Conservation (phyloP, 495 filamentous ascomycete species). For the Aspergillus asperescens region DNA sequence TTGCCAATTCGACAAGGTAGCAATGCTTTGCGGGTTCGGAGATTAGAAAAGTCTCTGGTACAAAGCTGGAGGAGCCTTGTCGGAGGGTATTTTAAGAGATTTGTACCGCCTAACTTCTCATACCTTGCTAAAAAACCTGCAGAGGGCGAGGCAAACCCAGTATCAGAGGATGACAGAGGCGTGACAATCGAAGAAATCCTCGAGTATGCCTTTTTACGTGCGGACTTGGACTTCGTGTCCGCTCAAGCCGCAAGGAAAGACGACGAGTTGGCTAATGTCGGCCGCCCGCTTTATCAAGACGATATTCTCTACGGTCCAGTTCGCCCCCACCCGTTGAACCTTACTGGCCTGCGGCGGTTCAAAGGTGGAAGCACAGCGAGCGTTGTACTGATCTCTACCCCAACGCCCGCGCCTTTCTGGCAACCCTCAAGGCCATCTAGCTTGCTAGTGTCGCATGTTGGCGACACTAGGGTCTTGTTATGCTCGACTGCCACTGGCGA, state of each 20-base stretch:
- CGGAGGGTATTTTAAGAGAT: slow-evolving; percentile 90
- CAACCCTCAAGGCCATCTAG: slow-evolving; percentile 79
- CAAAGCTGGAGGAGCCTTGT: slow-evolving; percentile 76
- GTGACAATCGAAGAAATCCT: slow-evolving; percentile 51
- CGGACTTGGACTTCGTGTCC: slow-evolving; percentile 87
- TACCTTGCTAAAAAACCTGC: slow-evolving; percentile 17
- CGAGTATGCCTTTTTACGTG: slow-evolving; percentile 85
- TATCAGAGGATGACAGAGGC: slow-evolving; percentile 9
- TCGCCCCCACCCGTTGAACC: slow-evolving; percentile 48
- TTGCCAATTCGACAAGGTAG: slow-evolving; percentile 39
- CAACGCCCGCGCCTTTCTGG: slow-evolving; percentile 90
- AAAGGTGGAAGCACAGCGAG: slow-evolving; percentile 89
- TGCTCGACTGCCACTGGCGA: slow-evolving; percentile 74
- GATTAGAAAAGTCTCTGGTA: slow-evolving; percentile 63
- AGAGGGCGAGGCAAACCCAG: slow-evolving; percentile 13
- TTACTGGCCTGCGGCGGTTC: slow-evolving; percentile 71
- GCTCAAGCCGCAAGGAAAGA: slow-evolving; percentile 73
- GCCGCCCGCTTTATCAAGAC: slow-evolving; percentile 71
- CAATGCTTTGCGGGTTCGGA: slow-evolving; percentile 31
- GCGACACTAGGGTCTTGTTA: slow-evolving; percentile 85
- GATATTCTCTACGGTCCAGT: slow-evolving; percentile 68
- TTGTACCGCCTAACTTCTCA: slow-evolving; percentile 65
- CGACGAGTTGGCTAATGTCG: slow-evolving; percentile 60
- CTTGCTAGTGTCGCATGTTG: slow-evolving; percentile 82
- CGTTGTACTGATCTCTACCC: slow-evolving; percentile 83